phyloP scores from a whole-genome alignment of 169 alveolate genomes.

The Plasmodium berghei region DNA sequence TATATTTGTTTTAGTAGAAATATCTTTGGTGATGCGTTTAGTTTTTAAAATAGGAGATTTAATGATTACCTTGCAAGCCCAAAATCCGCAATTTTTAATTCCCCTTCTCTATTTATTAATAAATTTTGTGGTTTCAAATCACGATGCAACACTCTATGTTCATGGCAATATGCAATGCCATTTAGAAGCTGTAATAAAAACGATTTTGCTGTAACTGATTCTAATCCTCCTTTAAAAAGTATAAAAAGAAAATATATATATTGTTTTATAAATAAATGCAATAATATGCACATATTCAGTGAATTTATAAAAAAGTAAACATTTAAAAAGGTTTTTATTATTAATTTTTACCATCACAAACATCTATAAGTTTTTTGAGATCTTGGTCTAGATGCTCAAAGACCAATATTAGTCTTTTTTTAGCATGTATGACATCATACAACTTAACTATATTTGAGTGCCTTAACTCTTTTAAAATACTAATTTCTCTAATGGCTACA shows the following conservation, averaged over 20 bases:
- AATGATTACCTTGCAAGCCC: conserved; percentile 94
- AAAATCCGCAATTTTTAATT: conserved; percentile 98
- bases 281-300: neutral
- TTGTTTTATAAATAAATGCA: neutral
- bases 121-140: conserved; percentile 99
- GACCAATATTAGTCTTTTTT: conserved; percentile 96
- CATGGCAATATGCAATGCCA: conserved; percentile 98
- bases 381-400: conserved; percentile 99
- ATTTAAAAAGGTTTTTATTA: neutral
- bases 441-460: conserved; percentile 99
- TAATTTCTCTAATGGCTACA: conserved; percentile 98
- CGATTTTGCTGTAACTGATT: conserved; percentile 90
- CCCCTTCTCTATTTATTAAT: conserved; percentile 93
- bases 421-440: conserved; percentile 98
- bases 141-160: conserved; percentile 98
- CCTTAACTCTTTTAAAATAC: conserved; percentile 96
- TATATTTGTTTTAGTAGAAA: neutral
- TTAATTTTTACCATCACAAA: conserved; percentile 86
- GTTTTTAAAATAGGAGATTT: neutral
- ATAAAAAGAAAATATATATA: neutral
- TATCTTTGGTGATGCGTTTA: neutral
- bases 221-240: conserved; percentile 88
- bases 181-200: conserved; percentile 96
- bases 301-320: neutral
- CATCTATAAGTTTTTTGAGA: conserved; percentile 96